Base-by-base conservation (phyloP, 2,329 filamentous ascomycete species). In the Claviceps pazoutovae region DNA sequence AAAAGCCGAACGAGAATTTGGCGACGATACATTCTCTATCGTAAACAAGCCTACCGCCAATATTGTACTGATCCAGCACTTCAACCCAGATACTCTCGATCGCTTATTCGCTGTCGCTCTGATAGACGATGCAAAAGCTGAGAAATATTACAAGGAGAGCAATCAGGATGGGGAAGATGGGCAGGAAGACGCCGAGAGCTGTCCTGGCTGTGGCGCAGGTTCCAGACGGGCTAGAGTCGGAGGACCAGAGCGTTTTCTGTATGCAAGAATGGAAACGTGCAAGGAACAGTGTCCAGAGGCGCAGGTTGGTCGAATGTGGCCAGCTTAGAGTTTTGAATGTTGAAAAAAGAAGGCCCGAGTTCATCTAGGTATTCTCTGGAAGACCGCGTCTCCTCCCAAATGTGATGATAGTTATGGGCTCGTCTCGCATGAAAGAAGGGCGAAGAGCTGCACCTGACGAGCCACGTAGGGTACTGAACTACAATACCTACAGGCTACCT, bases 21-120 rank as follows among this genome's bases (percentile, higher is more conserved):
- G 30, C 3, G 30, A 34, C 30, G 30, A 34, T 11, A 34, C 30
- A 11, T 34, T 34, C 30, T 34, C 30, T 34, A 34, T 34, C 30
- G 30, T 34, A 11, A 34, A 34, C 30, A 34, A 34, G 30, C 30
- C 30, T 34, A 11, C 9, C 30, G 30, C 30, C 30, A 34, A 34
- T 34, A 9, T 34, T 34, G 30, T 34, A 34, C 30, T 34, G 30
- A 34, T 34, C 30, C 30, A 34, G 30, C 9, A 34, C 30, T 34
- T 34, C 3, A 34, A 34, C 11, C 30, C 30, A 3, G 30, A 34
- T 34, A 34, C 30, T 34, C 30, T 34, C 9, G 30, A 55, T 48
- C 54, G 54, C 50, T 3, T 54, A n/a, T 53, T 51, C n/a, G 55
- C 50, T 8, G 54, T 50, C 11, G 54, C 52, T 2, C 46, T 56